Evolutionary conservation across 768 basidiomycete genomes (phyloP).

Genomic region (Royoungia palumana): DNA sequence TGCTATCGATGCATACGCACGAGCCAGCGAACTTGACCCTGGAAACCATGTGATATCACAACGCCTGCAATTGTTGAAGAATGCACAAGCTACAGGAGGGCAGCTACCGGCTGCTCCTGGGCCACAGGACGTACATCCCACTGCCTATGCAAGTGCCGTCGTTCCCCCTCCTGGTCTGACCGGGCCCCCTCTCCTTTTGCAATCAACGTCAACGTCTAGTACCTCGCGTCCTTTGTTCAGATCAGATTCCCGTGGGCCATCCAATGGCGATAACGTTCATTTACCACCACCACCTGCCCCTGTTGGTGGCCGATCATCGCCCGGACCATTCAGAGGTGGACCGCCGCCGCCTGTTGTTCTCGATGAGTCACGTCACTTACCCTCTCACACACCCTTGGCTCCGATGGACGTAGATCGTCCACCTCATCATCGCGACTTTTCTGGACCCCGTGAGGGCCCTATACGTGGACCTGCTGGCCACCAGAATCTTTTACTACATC

Average conservation of each 20-base stretch:
- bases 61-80: slow-evolving; percentile 73
- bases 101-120: slow-evolving; percentile 84
- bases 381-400: slow-evolving; percentile 68
- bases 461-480: slow-evolving; percentile 55
- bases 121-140: slow-evolving; percentile 95
- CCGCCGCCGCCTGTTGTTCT: slow-evolving; percentile 80
- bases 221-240: slow-evolving; percentile 50
- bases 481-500: slow-evolving; percentile 60
- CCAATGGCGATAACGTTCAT: slow-evolving; percentile 35
- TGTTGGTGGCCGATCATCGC: slow-evolving; percentile 48
- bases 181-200: slow-evolving; percentile 65
- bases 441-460: slow-evolving; percentile 41
- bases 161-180: slow-evolving; percentile 66
- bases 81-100: slow-evolving; percentile 70
- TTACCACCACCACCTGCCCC: slow-evolving; percentile 61
- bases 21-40: slow-evolving; percentile 93
- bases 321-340: slow-evolving; percentile 77
- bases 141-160: slow-evolving; percentile 81
- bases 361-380: slow-evolving; percentile 67
- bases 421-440: slow-evolving; percentile 54
- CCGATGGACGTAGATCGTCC: slow-evolving; percentile 74
- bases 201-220: slow-evolving; percentile 35
- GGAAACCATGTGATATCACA: slow-evolving; percentile 78
- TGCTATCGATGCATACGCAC: slow-evolving; percentile 96
- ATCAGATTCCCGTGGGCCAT: slow-evolving; percentile 63